A percentile compares a stretch with the other conserved stretches of the same genome.
These are phyloP conservation scores for Reutealis trisperma DNA, from an alignment of 345 rosid genomes.

Conservation along the genomic window DNA sequence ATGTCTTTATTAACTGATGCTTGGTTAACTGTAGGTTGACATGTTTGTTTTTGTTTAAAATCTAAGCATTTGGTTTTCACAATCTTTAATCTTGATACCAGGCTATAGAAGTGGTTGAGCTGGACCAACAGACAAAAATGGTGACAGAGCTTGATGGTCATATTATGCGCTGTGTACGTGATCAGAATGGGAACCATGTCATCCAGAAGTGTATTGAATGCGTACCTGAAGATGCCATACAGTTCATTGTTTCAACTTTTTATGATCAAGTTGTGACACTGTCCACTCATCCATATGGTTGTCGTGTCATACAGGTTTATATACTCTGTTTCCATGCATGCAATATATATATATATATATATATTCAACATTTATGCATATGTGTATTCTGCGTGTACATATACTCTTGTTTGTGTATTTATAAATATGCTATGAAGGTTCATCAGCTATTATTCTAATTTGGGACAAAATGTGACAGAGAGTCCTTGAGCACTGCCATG, in stretches of 20 bases:
- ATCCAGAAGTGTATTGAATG: conserved; percentile 97
- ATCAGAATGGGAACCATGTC: conserved; percentile 98
- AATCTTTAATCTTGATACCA: conserved; percentile 27
- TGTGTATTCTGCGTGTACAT: background rate
- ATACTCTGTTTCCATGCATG: background rate
- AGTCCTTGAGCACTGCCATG: conserved; percentile 85
- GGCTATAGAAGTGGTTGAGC: conserved; percentile 93
- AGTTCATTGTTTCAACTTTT: conserved; percentile 77
- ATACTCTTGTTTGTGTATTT: background rate
- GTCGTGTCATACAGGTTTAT: conserved; percentile 92
- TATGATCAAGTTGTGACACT: conserved; percentile 84
- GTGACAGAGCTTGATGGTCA: conserved; percentile 91
- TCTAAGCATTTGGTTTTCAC: background rate
- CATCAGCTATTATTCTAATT: conserved; percentile 11
- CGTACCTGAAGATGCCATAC: conserved; percentile 82
- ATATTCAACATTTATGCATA: background rate
- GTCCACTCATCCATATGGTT: conserved; percentile 95
- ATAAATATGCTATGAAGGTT: background rate
- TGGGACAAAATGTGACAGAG: conserved; percentile 52
- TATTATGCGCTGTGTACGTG: conserved; percentile 92
- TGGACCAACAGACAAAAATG: conserved; percentile 88
- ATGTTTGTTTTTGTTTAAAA: background rate
- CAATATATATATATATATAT: background rate
- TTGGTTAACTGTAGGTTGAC: background rate
- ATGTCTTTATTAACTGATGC: background rate